phyloP scores from a whole-genome alignment of 2,329 filamentous ascomycete genomes.

The Pseudopyrenochaeta lycopersici region DNA sequence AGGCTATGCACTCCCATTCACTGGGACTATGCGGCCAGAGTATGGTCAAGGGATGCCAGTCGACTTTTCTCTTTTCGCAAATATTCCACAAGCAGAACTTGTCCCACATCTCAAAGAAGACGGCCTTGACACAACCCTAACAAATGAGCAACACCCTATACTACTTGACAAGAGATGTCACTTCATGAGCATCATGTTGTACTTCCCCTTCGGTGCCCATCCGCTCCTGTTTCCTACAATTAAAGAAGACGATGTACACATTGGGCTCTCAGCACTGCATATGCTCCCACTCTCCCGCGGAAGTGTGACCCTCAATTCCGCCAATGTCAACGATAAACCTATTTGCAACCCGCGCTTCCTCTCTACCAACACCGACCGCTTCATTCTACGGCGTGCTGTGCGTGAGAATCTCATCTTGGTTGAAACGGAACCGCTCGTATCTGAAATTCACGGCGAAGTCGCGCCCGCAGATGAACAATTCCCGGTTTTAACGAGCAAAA shows the following conservation, averaged over 20 bases:
- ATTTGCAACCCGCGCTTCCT: conserved; percentile 31
- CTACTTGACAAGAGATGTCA: conserved; percentile 19
- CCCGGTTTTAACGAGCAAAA: conserved; percentile 13
- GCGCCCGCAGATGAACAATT: conserved; percentile 15
- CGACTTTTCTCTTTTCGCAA: conserved; percentile 20
- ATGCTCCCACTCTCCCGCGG: conserved; percentile 35
- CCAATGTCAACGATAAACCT: conserved; percentile 22
- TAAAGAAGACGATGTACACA: conserved; percentile 15
- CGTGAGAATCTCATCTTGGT: conserved; percentile 16
- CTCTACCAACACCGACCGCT: conserved; percentile 32
- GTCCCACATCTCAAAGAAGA: conserved; percentile 4
- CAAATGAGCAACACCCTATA: conserved; percentile 1
- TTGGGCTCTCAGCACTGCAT: conserved; percentile 17
- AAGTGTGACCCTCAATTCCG: conserved; percentile 22
- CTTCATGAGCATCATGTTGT: conserved; percentile 19
- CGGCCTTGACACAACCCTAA: not conserved
- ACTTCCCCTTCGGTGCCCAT: conserved; percentile 13
- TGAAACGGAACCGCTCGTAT: conserved; percentile 16
- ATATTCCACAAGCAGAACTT: conserved; percentile 21
- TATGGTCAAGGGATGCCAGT: conserved; percentile 27
- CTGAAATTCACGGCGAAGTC: conserved; percentile 19
- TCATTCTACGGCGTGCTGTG: conserved; percentile 23
- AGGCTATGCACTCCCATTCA: conserved; percentile 27
- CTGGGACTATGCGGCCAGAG: conserved; percentile 16
- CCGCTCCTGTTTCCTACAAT: conserved; percentile 15